Base-by-base conservation (phyloP, 352 stramenopile species). In the Phytophthora palmivora region DNA sequence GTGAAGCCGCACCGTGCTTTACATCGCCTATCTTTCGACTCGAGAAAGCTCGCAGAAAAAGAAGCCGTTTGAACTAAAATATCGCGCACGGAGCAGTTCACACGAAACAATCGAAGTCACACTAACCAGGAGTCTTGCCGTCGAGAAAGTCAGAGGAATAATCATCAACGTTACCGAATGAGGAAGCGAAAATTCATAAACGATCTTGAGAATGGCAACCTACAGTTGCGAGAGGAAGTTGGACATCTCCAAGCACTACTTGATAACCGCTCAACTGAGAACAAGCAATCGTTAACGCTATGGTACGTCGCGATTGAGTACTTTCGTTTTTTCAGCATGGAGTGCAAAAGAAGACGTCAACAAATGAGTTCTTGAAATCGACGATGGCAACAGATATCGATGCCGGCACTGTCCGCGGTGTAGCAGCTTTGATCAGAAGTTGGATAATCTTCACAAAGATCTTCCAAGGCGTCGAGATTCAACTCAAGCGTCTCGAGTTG, bases 221-320 rank as follows among this genome's bases (percentile, higher is more conserved):
- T 6, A 5, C 34, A 56, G 4, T 34, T 56, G 14, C 21, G 10
- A 45, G 8, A 34, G 26, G 34, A 56, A 3, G 18, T 46, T 5
- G 6, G 26, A 8, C 14, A 37, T 0, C 48, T 56, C 15, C 16
- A 28, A 34, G 24, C 12, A 3, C 24, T 15, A 26, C 6, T 36
- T 37, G 6, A 2, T 16, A 33, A 6, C 15, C 30, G 24, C 18
- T 34, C 32, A 7, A 14, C 7, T 34, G 3, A 14, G 8, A 24
- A 10, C 21, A 12, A 4, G 15, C 34, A 2, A 37, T 3, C n/a
- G 8, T 22, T 16, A 30, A 44, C 48, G 5, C 3, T 4, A 15
- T 46, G 48, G 48, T 56, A 21, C 2, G 30, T 53, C 14, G 46
- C 19, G 10, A 12, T 21, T 1, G 30, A 53, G 14, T 53, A 33